Base-by-base conservation (phyloP, 1,139 yeast genomes). In the Hemisphaericaspora lyxosophila region DNA sequence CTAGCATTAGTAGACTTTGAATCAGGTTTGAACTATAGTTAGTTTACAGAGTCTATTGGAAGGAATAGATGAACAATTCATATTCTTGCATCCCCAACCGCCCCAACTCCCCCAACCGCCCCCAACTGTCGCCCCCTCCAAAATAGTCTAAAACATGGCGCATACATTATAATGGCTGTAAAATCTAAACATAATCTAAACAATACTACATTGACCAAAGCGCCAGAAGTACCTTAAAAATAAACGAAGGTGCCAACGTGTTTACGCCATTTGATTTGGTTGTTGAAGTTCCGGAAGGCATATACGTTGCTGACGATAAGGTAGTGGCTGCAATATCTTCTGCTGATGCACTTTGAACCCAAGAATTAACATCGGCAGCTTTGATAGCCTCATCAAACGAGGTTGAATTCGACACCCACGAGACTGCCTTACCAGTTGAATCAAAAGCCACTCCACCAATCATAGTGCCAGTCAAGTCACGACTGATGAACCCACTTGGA, bases 371-470 rank as follows among this genome's bases (percentile, higher is more conserved):
- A 37, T 62, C 63, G 7, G 64, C 44, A 19, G 65, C 71, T 14
- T 48, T 41, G 28, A 75, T 49, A 12, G 65, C 46, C 4, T 50
- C 46, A 42, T 72, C 78, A 46, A 84, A 70, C 0, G 67, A 40
- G 16, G 86, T 78, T 16, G 66, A 60, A 53, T 81, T 73, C n/a
- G 82, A 71, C 34, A 82, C 44, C 60, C 82, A 83, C 4, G 80
- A 80, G n/a, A 75, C 60, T 6, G 78, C 82, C 35, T 67, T 66
- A 30, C 87, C 87, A 46, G 70, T 68, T 38, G 75, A 62, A 49
- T 77, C 85, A 53, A 84, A 82, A 9, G 78, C 69, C 35, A 81
- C 89, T 56, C 90, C 90, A 42, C 90, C 92, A 43, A 50, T 64
- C 84, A 81, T 79, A 22, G 74, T 63, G 7, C 64, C 57, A 5